Conservation (phyloP, 495 filamentous ascomycete genomes). For the Cercophora samala region DNA sequence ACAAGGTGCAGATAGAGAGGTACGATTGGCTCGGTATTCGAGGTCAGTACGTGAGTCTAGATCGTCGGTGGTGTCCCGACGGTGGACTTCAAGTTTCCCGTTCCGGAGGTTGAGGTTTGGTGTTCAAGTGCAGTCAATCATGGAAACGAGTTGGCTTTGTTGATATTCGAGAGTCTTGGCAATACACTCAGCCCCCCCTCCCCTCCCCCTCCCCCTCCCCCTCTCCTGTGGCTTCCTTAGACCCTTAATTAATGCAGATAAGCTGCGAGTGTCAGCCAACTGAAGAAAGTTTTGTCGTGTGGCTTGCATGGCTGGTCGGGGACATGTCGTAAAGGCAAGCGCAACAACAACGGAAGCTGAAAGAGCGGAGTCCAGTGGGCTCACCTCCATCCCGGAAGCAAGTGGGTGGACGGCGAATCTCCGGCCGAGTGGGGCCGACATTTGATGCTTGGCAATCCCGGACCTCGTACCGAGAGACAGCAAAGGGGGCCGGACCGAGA, state of each 20-base stretch:
- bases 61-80: not conserved
- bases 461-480: not conserved
- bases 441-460: not conserved
- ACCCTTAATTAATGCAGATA: not conserved
- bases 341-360: constrained; percentile 1
- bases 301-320: not conserved
- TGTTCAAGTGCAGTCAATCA: not conserved
- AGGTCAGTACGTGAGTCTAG: not conserved
- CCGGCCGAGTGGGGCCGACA: constrained; percentile 16
- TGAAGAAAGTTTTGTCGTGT: not conserved
- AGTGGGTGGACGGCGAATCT: constrained; percentile 1
- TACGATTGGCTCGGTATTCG: not conserved
- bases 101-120: too few species aligned
- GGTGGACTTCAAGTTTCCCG: not conserved
- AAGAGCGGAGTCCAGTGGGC: constrained; percentile 1
- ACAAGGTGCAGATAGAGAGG: not conserved
- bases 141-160: not conserved
- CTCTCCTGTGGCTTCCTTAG: too few species aligned
- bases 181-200: too few species aligned
- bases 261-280: not conserved
- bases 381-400: not conserved
- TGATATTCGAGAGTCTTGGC: too few species aligned
- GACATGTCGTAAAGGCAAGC: not conserved
- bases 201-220: too few species aligned
- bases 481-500: not conserved